Evolutionary conservation across 2,329 filamentous ascomycete species (phyloP), one percentile per base, ranked within the genome.

Genomic region (Beauveria scarabaeidicola): DNA sequence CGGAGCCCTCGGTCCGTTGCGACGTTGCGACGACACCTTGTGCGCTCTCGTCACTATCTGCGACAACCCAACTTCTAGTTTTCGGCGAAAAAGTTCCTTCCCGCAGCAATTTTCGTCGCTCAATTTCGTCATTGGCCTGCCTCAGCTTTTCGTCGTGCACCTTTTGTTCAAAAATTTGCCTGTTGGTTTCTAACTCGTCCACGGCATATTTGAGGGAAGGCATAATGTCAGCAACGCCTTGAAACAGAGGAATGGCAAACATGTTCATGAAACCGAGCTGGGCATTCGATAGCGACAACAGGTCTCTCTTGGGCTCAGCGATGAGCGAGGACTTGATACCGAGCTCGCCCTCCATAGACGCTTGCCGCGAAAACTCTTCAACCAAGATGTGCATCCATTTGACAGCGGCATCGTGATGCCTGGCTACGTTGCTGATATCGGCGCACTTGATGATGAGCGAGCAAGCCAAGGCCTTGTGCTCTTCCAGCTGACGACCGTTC

Each of bases 221-320:
- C 68, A 97, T 81, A 40, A 97, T 83, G 66, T 95, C 89, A 32
- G 90, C 86, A 8, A 97, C 87, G 8, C 89, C 90, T 69, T 91
- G 86, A 69, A 99, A 99, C 0, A 99, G 81, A 1, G 94, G 94
- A 52, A 92, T 85, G 17, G 93, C 94, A 71, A 97, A 97, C 67
- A 97, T 83, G 64, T 91, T 94, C 90, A 97, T 97, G 74, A 99
- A 99, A 25, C 90, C 88, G 58, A 97, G 88, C 73, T 99, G 94
- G 8, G 91, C 89, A 65, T 90, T 91, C 63, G 86, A 89, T 57
- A 97, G 80, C 59, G 93, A 92, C 63, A 91, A 78, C 36, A 89
- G 80, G 66, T 97, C 92, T 66, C 92, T 90, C 61, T 90, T 86
- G 44, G 94, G 91, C 3, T 88, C 86, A 1, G 92, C 86, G 67